Percentiles rank a stretch among this genome's conserved stretches.
These are phyloP conservation scores for Crithidia bombi DNA, from an alignment of 208 protist species.

Conservation along the genomic window DNA sequence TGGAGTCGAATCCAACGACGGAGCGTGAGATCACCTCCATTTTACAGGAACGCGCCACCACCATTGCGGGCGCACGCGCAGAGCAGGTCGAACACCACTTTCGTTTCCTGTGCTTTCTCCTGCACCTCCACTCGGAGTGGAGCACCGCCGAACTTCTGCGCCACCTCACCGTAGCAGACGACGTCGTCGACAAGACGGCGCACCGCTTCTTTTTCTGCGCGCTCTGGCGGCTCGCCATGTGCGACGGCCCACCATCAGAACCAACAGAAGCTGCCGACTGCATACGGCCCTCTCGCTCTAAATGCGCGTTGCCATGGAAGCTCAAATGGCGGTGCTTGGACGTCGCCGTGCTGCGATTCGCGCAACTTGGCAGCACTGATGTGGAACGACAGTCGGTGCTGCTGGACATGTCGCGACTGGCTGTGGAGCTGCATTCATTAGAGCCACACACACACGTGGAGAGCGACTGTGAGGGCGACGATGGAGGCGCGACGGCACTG, in stretches of 20 bases:
- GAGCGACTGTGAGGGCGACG: not conserved
- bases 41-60: slow-evolving; percentile 9
- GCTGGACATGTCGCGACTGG: slow-evolving; percentile 24
- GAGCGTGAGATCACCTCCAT: slow-evolving; percentile 8
- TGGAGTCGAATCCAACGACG: slow-evolving; percentile 20
- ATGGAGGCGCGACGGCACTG: not conserved
- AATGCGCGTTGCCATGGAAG: not conserved
- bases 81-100: slow-evolving; percentile 3
- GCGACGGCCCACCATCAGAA: not conserved
- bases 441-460: not conserved
- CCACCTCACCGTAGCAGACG: not conserved
- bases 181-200: not conserved
- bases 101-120: slow-evolving; percentile 25
- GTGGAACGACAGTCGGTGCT: slow-evolving; percentile 25
- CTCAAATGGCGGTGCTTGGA: slow-evolving; percentile 24
- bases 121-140: slow-evolving; percentile 21
- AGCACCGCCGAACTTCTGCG: slow-evolving; percentile 22
- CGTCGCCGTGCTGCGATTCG: slow-evolving; percentile 10
- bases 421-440: not conserved
- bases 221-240: slow-evolving; percentile 22
- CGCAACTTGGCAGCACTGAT: not conserved
- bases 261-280: too few relatives aligned
- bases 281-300: too few relatives aligned
- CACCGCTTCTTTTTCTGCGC: slow-evolving; percentile 31
- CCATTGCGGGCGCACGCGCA: not conserved